Evolutionary conservation across 2,329 filamentous ascomycete species (phyloP), one percentile per base, ranked within the genome.

Genomic region (Diaporthe vaccinii): DNA sequence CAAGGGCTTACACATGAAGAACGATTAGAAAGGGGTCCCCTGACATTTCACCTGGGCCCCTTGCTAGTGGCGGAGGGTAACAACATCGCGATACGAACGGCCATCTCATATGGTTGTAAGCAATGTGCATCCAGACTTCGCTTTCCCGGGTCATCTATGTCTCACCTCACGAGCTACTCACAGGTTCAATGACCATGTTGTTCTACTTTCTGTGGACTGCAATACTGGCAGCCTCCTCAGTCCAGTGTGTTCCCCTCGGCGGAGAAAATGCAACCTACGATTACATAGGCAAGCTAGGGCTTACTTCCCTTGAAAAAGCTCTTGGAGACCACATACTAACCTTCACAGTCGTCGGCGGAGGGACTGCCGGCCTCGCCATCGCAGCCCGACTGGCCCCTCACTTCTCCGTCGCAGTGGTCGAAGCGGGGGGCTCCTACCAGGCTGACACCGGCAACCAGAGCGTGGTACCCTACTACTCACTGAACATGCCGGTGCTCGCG

Each of bases 351-450:
- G 61, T 76, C 17, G 75, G 75, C 9, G 75, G 75, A 22, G 75
- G 75, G 12, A 76, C 75, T 8, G 75, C 75, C n/a, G 75, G 75
- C n/a, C 61, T 76, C 44, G 58, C 75, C 20, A 55, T 76, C 17
- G 75, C 75, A 9, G 72, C 75, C 6, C 75, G 75, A 6, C 72
- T 76, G 9, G 75, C 75, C 17, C 10, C 67, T 20, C 65, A 76
- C 36, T 65, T 69, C 46, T 62, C 68, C 36, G 75, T 76, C 14
- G 75, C 75, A 1, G 75, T 76, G 10, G 41, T 76, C 31, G 75
- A 76, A 46, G 75, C 75, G 5, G 75, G 75, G 4, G 72, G 72
- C 4, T 72, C 70, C 22, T 76, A 76, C 31, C 65, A 76, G 72
- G 65, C 72, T 1, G 72, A 74, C 51, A 76, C 74, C 12, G 65